A percentile compares a stretch with the other conserved stretches of the same genome.
phyloP scores from a whole-genome alignment of 352 stramenopile species.

The Aphanomyces invadans region DNA sequence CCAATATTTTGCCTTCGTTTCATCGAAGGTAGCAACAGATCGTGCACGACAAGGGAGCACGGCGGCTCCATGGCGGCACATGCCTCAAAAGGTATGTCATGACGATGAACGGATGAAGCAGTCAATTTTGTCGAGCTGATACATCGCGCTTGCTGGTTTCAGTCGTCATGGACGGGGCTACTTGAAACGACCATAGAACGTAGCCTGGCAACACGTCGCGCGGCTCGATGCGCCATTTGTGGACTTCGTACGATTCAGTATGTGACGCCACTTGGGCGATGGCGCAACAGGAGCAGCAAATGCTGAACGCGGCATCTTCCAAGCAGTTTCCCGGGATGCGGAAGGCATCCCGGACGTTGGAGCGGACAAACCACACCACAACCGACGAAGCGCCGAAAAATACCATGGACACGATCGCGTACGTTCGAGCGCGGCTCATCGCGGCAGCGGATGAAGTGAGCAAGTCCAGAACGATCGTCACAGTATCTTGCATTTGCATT shows the following conservation, averaged over 20 bases:
- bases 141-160: no score
- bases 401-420: background rate
- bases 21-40: no score
- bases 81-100: no score
- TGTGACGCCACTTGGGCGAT: constrained; percentile 1
- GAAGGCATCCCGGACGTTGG: background rate
- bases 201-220: constrained; percentile 2
- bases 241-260: background rate
- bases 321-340: constrained; percentile 2
- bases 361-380: background rate
- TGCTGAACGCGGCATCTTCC: constrained; percentile 7
- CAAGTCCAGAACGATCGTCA: background rate
- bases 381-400: background rate
- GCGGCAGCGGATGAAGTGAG: background rate
- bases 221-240: background rate
- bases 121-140: no score
- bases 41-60: no score
- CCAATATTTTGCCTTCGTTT: no score
- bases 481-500: constrained; percentile 1
- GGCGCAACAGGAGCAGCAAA: constrained; percentile 8
- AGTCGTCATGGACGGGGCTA: no score
- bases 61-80: no score
- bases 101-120: no score
- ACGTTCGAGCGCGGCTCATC: background rate
- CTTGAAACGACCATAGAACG: background rate